Evolutionary conservation across 768 basidiomycete species (phyloP).

Genomic region (Plicaturopsis crispa): DNA sequence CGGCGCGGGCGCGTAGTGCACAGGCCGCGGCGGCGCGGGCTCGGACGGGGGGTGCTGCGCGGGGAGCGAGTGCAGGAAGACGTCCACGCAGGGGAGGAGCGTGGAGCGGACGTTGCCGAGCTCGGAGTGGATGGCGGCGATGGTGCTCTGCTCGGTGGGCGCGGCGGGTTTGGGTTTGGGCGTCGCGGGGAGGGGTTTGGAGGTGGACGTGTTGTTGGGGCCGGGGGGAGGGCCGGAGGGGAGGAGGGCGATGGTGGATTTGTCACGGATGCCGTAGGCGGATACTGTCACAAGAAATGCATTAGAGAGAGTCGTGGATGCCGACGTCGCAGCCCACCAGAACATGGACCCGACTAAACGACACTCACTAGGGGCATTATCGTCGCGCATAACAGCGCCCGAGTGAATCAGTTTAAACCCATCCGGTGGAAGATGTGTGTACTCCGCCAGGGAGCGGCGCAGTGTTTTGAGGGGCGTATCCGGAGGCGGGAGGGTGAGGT

Average conservation of each 20-base stretch:
- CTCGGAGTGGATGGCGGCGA: conserved; percentile 49
- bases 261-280: conserved; percentile 62
- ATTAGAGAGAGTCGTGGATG: too few species aligned
- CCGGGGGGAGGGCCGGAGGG: conserved; percentile 27
- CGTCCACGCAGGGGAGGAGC: conserved; percentile 49
- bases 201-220: conserved; percentile 17
- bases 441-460: conserved; percentile 56
- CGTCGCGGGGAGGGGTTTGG: conserved; percentile 5
- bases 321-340: too few species aligned
- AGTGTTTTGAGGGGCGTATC: conserved; percentile 51
- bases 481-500: conserved; percentile 48
- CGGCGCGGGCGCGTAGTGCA: conserved; percentile 15
- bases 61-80: conserved; percentile 37
- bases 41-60: conserved; percentile 11
- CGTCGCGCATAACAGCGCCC: conserved; percentile 88
- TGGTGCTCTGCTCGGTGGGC: conserved; percentile 42
- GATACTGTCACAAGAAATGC: conserved; percentile 43
- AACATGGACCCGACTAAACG: too few species aligned
- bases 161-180: conserved; percentile 17
- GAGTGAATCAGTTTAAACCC: conserved; percentile 85
- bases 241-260: conserved; percentile 67
- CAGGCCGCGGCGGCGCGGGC: conserved; percentile 12
- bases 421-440: conserved; percentile 61
- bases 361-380: conserved; percentile 47
- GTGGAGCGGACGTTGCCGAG: conserved; percentile 40